phyloP scores from a whole-genome alignment of 306 rosid genomes.

The Luffa aegyptiaca region DNA sequence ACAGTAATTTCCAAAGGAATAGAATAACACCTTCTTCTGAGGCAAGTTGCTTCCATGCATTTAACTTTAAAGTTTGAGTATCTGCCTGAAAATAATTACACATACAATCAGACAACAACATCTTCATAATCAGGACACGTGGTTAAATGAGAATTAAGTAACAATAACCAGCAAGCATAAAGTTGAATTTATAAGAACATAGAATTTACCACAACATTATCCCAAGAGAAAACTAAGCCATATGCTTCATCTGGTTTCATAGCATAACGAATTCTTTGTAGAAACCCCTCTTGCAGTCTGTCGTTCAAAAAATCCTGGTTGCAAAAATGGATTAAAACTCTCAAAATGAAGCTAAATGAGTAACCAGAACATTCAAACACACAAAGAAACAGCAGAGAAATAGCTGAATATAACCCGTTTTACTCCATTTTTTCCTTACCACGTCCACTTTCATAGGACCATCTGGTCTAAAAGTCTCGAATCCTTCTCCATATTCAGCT shows the following conservation, averaged over 20 bases:
- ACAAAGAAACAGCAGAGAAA: not conserved
- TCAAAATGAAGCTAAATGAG: constrained; percentile 6
- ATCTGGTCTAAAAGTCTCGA: constrained; percentile 89
- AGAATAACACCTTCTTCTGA: constrained; percentile 61
- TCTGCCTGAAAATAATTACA: constrained; percentile 62
- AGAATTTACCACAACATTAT: constrained; percentile 80
- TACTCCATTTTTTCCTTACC: constrained; percentile 38
- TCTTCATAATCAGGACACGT: not conserved
- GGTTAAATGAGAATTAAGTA: not conserved
- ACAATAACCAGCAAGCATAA: constrained; percentile 11
- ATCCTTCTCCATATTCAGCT: constrained; percentile 99
- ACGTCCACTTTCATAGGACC: constrained; percentile 93
- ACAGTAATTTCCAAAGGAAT: not conserved
- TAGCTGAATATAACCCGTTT: not conserved
- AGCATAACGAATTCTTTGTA: constrained; percentile 86
- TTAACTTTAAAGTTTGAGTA: constrained; percentile 62
- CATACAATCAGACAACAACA: constrained; percentile 14
- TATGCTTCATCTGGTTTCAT: constrained; percentile 99
- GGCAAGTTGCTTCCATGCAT: constrained; percentile 85
- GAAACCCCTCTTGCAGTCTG: constrained; percentile 88
- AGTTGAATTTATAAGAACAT: not conserved
- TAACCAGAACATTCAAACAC: constrained; percentile 4
- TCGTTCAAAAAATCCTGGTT: constrained; percentile 91
- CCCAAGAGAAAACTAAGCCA: constrained; percentile 95
- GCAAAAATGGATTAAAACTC: constrained; percentile 26